These are phyloP conservation scores for Xanthoconium stramineum DNA, from an alignment of 768 basidiomycete genomes.

Conservation along the genomic window DNA sequence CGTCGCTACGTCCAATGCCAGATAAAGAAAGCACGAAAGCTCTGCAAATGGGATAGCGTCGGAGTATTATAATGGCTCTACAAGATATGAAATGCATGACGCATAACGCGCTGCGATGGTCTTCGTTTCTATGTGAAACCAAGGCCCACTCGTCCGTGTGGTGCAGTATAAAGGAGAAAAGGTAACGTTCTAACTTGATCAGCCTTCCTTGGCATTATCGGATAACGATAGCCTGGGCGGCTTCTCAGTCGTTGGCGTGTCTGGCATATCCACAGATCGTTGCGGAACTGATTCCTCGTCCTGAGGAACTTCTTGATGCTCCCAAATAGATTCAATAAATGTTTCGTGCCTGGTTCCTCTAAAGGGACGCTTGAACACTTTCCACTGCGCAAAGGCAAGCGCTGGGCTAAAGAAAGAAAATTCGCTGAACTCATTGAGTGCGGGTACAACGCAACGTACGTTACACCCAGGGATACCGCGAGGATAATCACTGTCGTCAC, in stretches of 20 bases:
- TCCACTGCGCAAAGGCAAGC: conserved; percentile 53
- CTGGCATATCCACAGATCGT: conserved; percentile 8
- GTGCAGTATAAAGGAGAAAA: conserved; percentile 3
- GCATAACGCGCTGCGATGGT: conserved; percentile 11
- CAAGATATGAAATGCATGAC: not conserved
- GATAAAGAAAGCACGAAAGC: conserved; percentile 10
- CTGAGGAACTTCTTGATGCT: conserved; percentile 19
- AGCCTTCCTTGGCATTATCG: conserved; percentile 5
- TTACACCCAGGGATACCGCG: conserved; percentile 50
- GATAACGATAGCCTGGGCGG: conserved; percentile 2
- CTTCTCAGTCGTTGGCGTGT: conserved; percentile 22
- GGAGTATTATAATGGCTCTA: conserved; percentile 22
- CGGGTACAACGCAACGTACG: conserved; percentile 38
- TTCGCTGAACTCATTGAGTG: not conserved
- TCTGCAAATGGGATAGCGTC: conserved; percentile 9
- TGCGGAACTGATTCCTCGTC: conserved; percentile 23
- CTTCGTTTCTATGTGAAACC: conserved; percentile 7
- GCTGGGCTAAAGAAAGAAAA: conserved; percentile 38
- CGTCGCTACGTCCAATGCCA: conserved; percentile 1
- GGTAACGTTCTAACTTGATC: conserved; percentile 2
- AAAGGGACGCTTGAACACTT: conserved; percentile 50
- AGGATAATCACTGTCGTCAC: conserved; percentile 48
- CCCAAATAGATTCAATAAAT: conserved; percentile 23
- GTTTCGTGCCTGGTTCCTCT: conserved; percentile 27
- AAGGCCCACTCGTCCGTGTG: not conserved